Evolutionary conservation across 1,284 basidiomycete species (phyloP), one percentile per base, ranked within the genome.

Genomic region (Rhodotorula sp.): DNA sequence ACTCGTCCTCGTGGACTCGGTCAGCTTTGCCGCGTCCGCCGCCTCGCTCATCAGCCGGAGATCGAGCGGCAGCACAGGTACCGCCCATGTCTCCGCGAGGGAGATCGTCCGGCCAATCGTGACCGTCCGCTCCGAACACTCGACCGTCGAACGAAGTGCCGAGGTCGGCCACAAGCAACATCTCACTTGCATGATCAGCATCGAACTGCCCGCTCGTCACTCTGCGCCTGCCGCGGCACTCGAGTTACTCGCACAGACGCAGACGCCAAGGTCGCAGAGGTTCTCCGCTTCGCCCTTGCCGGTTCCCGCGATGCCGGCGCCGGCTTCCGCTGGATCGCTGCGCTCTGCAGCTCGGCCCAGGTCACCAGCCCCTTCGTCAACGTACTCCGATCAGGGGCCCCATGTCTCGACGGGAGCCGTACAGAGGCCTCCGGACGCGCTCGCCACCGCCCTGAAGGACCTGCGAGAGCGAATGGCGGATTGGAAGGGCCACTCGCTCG

Each of bases 401-500:
- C 26, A 26, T 20, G 26, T 26, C 29, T 37, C 72, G 37, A 64
- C 64, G 2, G n/a, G 55, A 24, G 93, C 95, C 80, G 85, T 82
- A 29, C 85, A 87, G 53, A 17, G 15, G 8, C 24, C 26, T 10
- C 53, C n/a, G 26, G 26, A 17, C 26, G n/a, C 15, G 14, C 53
- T 26, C 12, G 26, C 7, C 14, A 26, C 12, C 49, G 90, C 96
- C 75, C 89, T 92, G 2, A 88, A 91, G 64, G 95, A 98, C 80
- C 85, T 98, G 48, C 86, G 89, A 72, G 87, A 86, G 77, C 87
- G 95, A 49, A 91, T 97, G 72, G 87, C 89, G 68, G 93, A 97
- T 82, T 97, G 93, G 91, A 95, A 95, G 80, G 90, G 91, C 0
- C 91, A 95, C 77, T 90, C 91, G 3, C 87, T 91, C 20, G 90